A percentile compares a stretch with the other conserved stretches of the same genome.
phyloP scores from a whole-genome alignment of 2,329 filamentous ascomycete genomes.

The Diaporthe sp. region DNA sequence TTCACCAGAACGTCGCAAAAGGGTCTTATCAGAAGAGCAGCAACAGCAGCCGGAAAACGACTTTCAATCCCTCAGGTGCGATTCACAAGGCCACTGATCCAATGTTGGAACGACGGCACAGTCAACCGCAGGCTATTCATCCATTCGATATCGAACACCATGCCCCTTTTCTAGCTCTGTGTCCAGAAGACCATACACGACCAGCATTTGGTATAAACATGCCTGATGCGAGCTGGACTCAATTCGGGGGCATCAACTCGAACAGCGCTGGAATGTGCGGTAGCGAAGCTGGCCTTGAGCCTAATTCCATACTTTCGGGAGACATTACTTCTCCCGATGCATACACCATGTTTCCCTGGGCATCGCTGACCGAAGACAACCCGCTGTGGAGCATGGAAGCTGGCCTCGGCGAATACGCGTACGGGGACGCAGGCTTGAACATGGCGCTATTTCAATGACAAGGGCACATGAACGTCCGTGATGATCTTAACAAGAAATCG shows the following conservation, averaged over 20 bases:
- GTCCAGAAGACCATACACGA: background rate
- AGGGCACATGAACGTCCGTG: rapidly evolving
- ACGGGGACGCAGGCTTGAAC: background rate
- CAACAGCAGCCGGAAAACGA: background rate
- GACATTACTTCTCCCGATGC: background rate
- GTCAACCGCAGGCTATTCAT: background rate
- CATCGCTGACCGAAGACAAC: background rate
- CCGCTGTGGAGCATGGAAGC: background rate
- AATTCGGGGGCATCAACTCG: background rate
- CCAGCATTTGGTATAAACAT: background rate
- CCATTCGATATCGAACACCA: rapidly evolving
- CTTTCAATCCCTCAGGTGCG: background rate
- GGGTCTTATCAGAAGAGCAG: background rate
- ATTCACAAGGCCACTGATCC: background rate
- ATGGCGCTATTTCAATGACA: background rate
- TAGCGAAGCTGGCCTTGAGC: background rate
- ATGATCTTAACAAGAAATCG: too few relatives aligned
- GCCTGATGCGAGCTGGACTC: background rate
- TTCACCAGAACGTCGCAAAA: background rate
- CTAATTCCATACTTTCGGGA: background rate
- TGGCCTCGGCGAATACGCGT: background rate
- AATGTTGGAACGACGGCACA: background rate
- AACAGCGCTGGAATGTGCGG: too few relatives aligned
- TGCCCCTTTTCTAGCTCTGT: background rate
- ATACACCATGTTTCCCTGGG: background rate